phyloP scores from a whole-genome alignment of 257 asterid genomes.

The Scutellaria minor region DNA sequence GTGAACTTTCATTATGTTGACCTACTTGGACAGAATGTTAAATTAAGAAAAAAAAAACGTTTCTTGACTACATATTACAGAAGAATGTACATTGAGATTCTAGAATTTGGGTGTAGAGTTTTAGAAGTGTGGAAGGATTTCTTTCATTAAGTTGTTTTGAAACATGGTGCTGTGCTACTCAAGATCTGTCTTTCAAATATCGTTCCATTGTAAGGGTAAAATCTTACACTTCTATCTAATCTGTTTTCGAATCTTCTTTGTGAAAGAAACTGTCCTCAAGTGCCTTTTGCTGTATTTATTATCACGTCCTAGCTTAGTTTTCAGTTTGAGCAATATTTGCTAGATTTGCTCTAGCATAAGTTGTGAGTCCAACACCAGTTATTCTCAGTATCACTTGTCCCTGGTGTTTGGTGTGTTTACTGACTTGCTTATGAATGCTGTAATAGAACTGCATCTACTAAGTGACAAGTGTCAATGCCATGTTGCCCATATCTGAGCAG shows the following conservation, averaged over 20 bases:
- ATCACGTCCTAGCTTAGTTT: neutral
- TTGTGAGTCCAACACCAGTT: neutral
- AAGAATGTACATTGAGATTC: conserved; percentile 1
- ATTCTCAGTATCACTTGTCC: neutral
- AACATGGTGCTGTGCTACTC: neutral
- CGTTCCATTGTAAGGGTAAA: conserved; percentile 8
- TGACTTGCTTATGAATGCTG: conserved; percentile 18
- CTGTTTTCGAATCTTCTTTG: neutral
- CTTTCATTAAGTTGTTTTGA: neutral
- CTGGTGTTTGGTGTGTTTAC: conserved; percentile 13
- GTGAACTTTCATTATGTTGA: neutral
- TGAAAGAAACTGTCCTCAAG: neutral
- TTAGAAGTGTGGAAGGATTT: conserved; percentile 7
- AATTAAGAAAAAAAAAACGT: neutral
- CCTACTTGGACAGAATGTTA: neutral
- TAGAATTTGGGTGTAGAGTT: conserved; percentile 15
- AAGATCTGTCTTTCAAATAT: conserved; percentile 12
- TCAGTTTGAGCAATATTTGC: neutral
- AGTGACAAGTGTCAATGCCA: neutral
- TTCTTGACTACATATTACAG: neutral
- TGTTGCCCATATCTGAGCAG: neutral
- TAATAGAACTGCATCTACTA: neutral
- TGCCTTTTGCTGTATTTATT: neutral
- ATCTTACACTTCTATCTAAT: conserved; percentile 4
- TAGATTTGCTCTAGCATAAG: neutral